Base-by-base conservation (phyloP, 306 rosid genomes). In the Psophocarpus tetragonolobus region DNA sequence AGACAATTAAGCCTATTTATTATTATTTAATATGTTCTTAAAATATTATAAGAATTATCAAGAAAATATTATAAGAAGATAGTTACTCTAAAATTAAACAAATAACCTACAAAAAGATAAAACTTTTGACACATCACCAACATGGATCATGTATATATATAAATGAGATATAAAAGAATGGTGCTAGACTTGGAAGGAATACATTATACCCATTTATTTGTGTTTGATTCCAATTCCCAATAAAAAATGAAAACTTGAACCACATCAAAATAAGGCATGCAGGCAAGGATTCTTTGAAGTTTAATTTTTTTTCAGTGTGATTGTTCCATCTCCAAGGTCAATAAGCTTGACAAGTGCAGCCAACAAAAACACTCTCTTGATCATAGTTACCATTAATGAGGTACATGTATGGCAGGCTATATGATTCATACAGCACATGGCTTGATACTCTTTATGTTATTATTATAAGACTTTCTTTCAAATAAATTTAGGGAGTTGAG, bases 291-390 rank as follows among this genome's bases (percentile, higher is more conserved):
- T 4, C n/a, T 42, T 15, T 14, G 20, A 48, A 61, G 73, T 54
- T 42, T 76, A 33, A 15, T 48, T 50, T 75, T 48, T 50, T 75
- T 75, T 38, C 4, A 50, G 10, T 26, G 41, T 71, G 48, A 71
- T 74, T 75, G 45, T 73, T 62, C 67, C 57, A 62, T 80, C 63
- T 71, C 70, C 26, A 82, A 82, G 78, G 84, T 82, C 88, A 79
- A 87, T 6, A 58, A 82, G 64, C 66, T 15, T 64, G 48, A 51
- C 76, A 78, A 67, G 61, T 81, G 68, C 44, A 76, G 8, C 21
- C 60, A 18, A 35, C 38, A 73, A 68, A 53, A 44, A n/a, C n/a
- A n/a, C n/a, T n/a, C 32, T 70, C 48, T 68, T 79, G 50, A 13
- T 32, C 68, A 15, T 29, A 60, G 23, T 15, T 60, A 60, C 39